Base-by-base conservation (phyloP, 257 asterid species). In the Petunia secreta region DNA sequence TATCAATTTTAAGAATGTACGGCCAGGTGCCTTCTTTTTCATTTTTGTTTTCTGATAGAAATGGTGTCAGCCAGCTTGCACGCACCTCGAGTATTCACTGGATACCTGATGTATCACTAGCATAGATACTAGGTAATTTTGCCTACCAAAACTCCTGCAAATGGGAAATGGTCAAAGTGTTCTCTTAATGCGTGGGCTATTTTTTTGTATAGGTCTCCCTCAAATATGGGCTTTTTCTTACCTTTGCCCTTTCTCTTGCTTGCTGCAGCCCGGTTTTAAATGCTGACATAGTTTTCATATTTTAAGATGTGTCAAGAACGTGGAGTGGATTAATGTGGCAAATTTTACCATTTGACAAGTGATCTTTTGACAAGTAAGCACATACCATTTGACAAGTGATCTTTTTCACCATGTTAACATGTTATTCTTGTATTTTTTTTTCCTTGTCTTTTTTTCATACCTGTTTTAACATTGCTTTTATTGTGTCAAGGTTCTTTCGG, bases 1-100 rank as follows among this genome's bases (percentile, higher is more conserved):
- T 75, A 37, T 75, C 41, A 39, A 55, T 14, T 40, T 59, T 39
- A 15, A 55, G 67, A 75, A 75, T 55, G 79, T 52, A 55, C 37
- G 50, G 64, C 52, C 54, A 55, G 55, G 16, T 38, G 6, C 36
- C 38, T 15, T 73, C 55, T 15, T 7, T 6, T 25, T 25, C 25
- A 25, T 25, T 15, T 40, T 1, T 6, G 7, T 4, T 53, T 53
- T 2, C 13, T 50, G 9, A 1, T 2, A 67, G 43, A 41, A 1
- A 7, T 41, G 3, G 55, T 5, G 15, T 67, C 43, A 62, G 0
- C 14, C 63, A n/a, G 36, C n/a, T 57, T 57, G 63, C 63, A 25
- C 4, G 63, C 36, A 57, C 63, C 63, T 57, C 63, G n/a, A 57
- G 36, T 57, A 5, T 57, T 55, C 62, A 14, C 5, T 55, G 0